Evolutionary conservation across 2,329 filamentous ascomycete species (phyloP).

Genomic region (Allantophomopsis lycopodina): DNA sequence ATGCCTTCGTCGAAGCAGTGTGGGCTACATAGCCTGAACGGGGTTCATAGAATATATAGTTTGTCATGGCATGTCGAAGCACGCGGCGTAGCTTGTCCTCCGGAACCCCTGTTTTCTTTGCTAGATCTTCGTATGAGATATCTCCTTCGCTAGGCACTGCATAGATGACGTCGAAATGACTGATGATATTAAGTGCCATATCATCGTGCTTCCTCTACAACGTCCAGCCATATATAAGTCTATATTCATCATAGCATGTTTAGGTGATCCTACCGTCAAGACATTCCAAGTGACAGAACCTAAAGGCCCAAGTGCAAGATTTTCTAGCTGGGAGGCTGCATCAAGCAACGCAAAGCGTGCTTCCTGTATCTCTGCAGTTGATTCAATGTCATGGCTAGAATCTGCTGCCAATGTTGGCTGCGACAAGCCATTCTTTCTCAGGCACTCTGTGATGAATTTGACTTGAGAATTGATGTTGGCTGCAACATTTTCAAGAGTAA

Average conservation of each 20-base stretch:
- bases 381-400: not conserved
- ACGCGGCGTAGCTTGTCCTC: constrained; percentile 2
- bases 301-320: constrained; percentile 6
- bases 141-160: constrained; percentile 4
- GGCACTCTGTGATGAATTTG: no score
- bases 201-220: constrained; percentile 5
- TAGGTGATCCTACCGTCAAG: not conserved
- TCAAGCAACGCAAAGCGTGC: constrained; percentile 5
- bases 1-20: constrained; percentile 24
- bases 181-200: constrained; percentile 12
- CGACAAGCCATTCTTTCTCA: no score
- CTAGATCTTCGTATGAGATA: constrained; percentile 6
- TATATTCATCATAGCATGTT: not conserved
- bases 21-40: constrained; percentile 3
- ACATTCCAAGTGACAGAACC: no score
- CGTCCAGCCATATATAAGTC: constrained; percentile 11
- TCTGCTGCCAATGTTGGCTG: no score
- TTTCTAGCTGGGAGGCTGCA: constrained; percentile 8
- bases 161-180: constrained; percentile 6
- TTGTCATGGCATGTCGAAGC: constrained; percentile 11
- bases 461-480: no score
- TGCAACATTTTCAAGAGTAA: no score
- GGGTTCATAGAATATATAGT: constrained; percentile 10
- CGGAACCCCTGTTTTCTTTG: constrained; percentile 2
- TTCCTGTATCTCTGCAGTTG: constrained; percentile 2